A percentile compares a stretch with the other conserved stretches of the same genome.
Conservation (phyloP, 257 asterid species). For the Voacanga thouarsii region DNA sequence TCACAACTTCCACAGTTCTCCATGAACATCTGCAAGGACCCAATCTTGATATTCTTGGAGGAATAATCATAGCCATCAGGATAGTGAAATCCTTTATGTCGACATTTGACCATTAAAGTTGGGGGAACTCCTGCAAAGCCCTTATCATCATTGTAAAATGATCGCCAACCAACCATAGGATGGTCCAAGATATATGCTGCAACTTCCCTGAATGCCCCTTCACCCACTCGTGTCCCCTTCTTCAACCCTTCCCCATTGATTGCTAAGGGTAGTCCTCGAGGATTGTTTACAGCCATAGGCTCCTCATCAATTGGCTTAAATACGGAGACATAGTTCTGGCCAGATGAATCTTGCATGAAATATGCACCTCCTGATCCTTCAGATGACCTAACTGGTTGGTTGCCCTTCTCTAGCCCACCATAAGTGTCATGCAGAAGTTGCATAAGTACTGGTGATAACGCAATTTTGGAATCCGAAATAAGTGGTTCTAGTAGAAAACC, state of each 20-base stretch:
- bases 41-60: conserved; percentile 38
- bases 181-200: conserved; percentile 76
- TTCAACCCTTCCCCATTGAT: conserved; percentile 67
- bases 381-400: conserved; percentile 52
- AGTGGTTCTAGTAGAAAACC: conserved; percentile 49
- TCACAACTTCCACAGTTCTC: conserved; percentile 79
- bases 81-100: conserved; percentile 42
- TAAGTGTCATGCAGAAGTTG: conserved; percentile 47
- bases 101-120: conserved; percentile 58
- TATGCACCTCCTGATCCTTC: conserved; percentile 81
- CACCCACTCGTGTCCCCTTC: conserved; percentile 78
- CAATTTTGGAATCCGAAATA: conserved; percentile 35
- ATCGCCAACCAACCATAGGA: conserved; percentile 45
- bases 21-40: conserved; percentile 72
- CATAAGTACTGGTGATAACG: conserved; percentile 39
- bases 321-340: conserved; percentile 48
- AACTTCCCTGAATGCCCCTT: conserved; percentile 77
- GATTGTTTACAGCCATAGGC: conserved; percentile 77
- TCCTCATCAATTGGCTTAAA: conserved; percentile 80
- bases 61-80: conserved; percentile 32
- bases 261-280: conserved; percentile 61
- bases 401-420: conserved; percentile 48
- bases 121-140: conserved; percentile 85
- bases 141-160: conserved; percentile 32
- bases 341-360: conserved; percentile 65